Base-by-base conservation (phyloP, 331 rosid species). In the Acacia pycnantha region DNA sequence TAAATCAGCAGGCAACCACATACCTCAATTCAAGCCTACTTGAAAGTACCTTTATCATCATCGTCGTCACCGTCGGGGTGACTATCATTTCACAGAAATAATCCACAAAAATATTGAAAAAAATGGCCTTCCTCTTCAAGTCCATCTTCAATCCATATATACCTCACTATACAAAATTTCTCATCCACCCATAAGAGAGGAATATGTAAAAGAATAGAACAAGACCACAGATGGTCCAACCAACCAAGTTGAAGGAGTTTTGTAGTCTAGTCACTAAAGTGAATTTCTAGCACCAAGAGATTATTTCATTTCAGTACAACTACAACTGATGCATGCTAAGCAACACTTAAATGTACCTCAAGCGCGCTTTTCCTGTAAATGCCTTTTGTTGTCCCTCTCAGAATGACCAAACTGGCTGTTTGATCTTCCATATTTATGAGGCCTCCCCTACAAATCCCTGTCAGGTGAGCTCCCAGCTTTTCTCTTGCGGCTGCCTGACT, bases 391-490 rank as follows among this genome's bases (percentile, higher is more conserved):
- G 65, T 90, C 94, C 85, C 93, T 88, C 82, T 89, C 91, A 13
- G 83, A 21, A 48, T 48, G 53, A 48, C 53, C 53, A 48, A 48
- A 21, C 53, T 48, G 21, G 16, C 53, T 48, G 53, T 48, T 16
- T 14, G 53, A 48, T 88, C 94, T 77, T 93, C 95, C 48, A 44
- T 58, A 50, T 83, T 87, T 82, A 76, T 87, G 76, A 24, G 82
- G 90, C 85, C 88, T 93, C 82, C 92, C 91, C 82, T 94, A 93
- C 31, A 59, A 77, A 19, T 40, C 75, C 46, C 86, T 81, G 47
- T 87, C 89, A 47, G 82, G 89, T 7, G 97, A 92, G 85, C 89
- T 92, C 78, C 87, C 93, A 27, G 89, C 90, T 82, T 89, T 96
- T 70, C 97, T 92, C 93, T 93, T 96, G 64, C 89, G 89, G 82